These are phyloP conservation scores for Ganoderma multipileum DNA, from an alignment of 1,284 basidiomycete species.

Conservation along the genomic window DNA sequence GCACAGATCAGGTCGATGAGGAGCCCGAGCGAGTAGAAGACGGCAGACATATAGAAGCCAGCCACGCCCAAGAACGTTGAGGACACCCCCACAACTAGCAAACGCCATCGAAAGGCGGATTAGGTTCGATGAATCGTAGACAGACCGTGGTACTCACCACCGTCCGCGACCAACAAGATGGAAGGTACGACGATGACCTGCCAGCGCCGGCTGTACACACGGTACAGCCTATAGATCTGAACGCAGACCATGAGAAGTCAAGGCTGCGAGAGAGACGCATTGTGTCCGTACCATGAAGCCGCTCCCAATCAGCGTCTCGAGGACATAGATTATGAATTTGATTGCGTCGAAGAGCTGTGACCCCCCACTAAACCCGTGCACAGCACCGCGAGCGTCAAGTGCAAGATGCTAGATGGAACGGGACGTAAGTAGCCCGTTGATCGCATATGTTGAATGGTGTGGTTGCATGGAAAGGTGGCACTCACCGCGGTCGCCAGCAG, in stretches of 20 bases:
- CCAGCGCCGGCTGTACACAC: not conserved
- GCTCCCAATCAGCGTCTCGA: constrained; percentile 1
- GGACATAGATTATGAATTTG: constrained; percentile 4
- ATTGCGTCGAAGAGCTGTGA: not conserved
- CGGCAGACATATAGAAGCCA: constrained; percentile 20
- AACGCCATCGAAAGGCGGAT: not conserved
- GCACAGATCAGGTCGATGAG: constrained; percentile 15
- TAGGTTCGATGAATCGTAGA: not conserved
- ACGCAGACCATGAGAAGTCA: not conserved
- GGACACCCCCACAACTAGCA: constrained; percentile 11
- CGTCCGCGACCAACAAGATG: not conserved
- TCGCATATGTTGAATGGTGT: not conserved
- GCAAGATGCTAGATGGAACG: not conserved
- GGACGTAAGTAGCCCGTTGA: not conserved
- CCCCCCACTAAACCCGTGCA: not conserved
- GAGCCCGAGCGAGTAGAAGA: constrained; percentile 14
- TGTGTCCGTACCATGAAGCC: not conserved
- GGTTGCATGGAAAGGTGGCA: not conserved
- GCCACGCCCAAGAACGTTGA: constrained; percentile 14
- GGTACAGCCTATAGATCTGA: not conserved
- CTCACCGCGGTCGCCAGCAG: not conserved
- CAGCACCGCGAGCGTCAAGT: not conserved
- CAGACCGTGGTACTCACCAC: not conserved
- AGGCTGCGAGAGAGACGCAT: not conserved
- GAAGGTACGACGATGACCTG: constrained; percentile 1